Evolutionary conservation across 441 rosid genomes (phyloP), one percentile per base, ranked within the genome.

Genomic region (Mallotus japonicus): DNA sequence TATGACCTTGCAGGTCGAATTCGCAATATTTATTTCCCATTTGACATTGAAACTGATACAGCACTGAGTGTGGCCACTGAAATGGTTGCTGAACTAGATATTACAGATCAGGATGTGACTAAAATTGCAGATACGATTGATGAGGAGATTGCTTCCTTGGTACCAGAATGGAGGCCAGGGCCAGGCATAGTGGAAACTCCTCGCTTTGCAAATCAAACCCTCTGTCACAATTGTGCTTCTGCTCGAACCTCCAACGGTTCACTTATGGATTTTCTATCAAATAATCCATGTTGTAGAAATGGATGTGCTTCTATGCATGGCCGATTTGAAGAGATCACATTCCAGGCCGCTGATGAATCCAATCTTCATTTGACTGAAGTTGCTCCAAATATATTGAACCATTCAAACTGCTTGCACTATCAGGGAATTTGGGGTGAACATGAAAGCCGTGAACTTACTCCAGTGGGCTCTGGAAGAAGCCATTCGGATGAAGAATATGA

Each of bases 41-140:
- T 95, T 13, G 95, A 91, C 63, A 61, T 89, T 50, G 91, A 87
- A 62, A 85, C 59, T 0, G 99, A 95, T 71, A 90, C 96, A 53
- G 98, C 99, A 42, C 75, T 87, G 17, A 91, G 91, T 46, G 98
- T 95, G 51, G 97, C 99, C n/a, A 83, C 88, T n/a, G 99, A 95
- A 83, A 92, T 95, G 99, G 95, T 95, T 32, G 90, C 90, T 4
- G 99, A 95, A 66, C 83, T 92, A 55, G 99, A 95, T 79, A 87
- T 95, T 65, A 89, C 83, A 4, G 92, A 86, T 72, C 87, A 85
- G 62, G 95, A 92, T 44, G 95, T 85, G 75, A 88, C 88, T 9
- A 89, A 83, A 62, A 95, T 95, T 74, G 91, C 99, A 0, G 89
- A 88, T 53, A 91, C 87, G 89, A 95, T 95, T 13, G 98, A 92